A percentile compares a stretch with the other conserved stretches of the same genome.
Evolutionary conservation across 1,284 basidiomycete species (phyloP).

Genomic region (Malassezia furfur): DNA sequence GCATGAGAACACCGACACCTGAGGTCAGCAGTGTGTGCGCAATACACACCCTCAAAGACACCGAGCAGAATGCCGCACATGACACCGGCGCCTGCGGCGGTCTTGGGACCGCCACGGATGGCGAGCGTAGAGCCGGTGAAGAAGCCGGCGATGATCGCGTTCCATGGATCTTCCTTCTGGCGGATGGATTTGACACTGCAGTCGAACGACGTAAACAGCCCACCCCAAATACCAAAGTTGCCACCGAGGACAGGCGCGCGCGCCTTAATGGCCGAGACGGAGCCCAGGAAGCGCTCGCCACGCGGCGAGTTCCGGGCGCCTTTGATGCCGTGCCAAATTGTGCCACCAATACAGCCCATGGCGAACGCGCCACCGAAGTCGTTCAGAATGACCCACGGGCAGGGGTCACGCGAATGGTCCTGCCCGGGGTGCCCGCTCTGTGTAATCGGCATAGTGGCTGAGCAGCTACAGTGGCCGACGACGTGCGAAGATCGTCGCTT

Average conservation of each 20-base stretch:
- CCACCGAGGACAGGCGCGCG: conserved; percentile 94
- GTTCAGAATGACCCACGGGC: conserved; percentile 96
- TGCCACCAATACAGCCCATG: conserved; percentile 89
- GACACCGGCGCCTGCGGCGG: conserved; percentile 78
- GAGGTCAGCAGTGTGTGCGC: conserved; percentile 53
- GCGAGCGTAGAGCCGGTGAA: conserved; percentile 94
- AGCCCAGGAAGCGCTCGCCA: conserved; percentile 86
- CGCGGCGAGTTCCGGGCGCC: conserved; percentile 91
- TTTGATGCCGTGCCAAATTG: conserved; percentile 98
- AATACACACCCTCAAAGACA: conserved; percentile 55
- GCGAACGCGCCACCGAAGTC: conserved; percentile 87
- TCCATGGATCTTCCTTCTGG: conserved; percentile 99
- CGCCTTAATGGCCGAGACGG: conserved; percentile 92
- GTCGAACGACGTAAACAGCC: conserved; percentile 71
- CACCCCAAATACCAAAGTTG: conserved; percentile 94
- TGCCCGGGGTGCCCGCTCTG: conserved; percentile 18
- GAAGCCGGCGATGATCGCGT: conserved; percentile 95
- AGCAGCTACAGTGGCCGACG: not conserved
- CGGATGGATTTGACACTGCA: conserved; percentile 88
- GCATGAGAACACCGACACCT: conserved; percentile 79
- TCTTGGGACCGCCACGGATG: conserved; percentile 84
- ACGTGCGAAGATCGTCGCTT: conserved; percentile 1
- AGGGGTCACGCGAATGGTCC: conserved; percentile 44
- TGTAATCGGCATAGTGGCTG: conserved; percentile 17
- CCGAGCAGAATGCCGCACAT: conserved; percentile 93